phyloP scores from a whole-genome alignment of 2,329 filamentous ascomycete species.

The Macrophomina pseudophaseolina region DNA sequence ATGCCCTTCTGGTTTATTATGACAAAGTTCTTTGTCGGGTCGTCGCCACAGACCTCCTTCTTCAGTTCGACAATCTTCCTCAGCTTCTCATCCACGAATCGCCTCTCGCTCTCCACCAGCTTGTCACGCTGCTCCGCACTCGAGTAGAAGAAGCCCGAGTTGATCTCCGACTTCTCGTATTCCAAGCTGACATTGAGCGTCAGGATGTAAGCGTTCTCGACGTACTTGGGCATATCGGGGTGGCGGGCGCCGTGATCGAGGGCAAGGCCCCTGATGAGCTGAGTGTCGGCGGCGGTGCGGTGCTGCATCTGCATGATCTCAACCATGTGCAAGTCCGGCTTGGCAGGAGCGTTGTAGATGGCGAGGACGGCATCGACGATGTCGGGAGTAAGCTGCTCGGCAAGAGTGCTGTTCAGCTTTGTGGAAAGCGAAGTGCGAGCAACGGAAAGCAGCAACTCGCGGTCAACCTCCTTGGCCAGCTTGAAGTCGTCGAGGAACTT shows the following conservation, averaged over 20 bases:
- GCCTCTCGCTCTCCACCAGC: slow-evolving; percentile 94
- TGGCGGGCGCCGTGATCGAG: slow-evolving; percentile 95
- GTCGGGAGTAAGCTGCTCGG: slow-evolving; percentile 87
- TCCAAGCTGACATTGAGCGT: slow-evolving; percentile 96
- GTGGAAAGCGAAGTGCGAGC: slow-evolving; percentile 93
- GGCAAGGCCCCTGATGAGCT: slow-evolving; percentile 90
- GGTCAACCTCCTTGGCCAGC: slow-evolving; percentile 82
- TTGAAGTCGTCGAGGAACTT: slow-evolving; percentile 98
- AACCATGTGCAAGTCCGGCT: slow-evolving; percentile 98
- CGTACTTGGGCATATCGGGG: slow-evolving; percentile 95
- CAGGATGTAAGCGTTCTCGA: slow-evolving; percentile 94
- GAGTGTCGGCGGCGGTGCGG: slow-evolving; percentile 91
- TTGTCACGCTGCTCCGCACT: slow-evolving; percentile 97
- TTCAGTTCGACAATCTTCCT: slow-evolving; percentile 98
- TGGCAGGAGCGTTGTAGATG: slow-evolving; percentile 86
- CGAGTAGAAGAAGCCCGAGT: slow-evolving; percentile 98
- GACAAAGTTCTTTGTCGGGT: slow-evolving; percentile 93
- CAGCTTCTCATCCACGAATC: slow-evolving; percentile 94
- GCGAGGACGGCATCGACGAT: slow-evolving; percentile 96
- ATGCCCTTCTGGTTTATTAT: slow-evolving; percentile 99
- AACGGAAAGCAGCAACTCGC: slow-evolving; percentile 90
- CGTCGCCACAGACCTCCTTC: slow-evolving; percentile 93
- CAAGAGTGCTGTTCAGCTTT: slow-evolving; percentile 88
- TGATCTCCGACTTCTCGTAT: slow-evolving; percentile 99
- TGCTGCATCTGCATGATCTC: slow-evolving; percentile 99